Conservation (phyloP, 306 rosid species). For the Inga laurina region DNA sequence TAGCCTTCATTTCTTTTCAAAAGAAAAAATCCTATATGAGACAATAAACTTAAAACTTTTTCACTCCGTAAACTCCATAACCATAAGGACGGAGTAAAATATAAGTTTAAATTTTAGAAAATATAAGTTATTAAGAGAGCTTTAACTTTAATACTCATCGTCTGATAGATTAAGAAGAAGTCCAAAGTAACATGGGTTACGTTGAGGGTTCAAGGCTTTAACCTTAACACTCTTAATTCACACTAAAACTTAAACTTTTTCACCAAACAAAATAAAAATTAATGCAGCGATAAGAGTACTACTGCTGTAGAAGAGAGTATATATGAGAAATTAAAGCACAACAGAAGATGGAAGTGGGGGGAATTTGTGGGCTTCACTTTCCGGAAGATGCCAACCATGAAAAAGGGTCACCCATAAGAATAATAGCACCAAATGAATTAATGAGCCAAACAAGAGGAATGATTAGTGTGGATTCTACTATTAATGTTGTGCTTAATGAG, state of each 20-base stretch:
- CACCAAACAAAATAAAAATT: not conserved
- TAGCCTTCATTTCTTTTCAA: too few species aligned
- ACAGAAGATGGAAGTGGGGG: not conserved
- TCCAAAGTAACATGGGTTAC: too few species aligned
- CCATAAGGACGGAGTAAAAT: too few species aligned
- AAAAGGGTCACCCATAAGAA: not conserved
- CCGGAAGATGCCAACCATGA: not conserved
- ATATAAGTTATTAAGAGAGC: accelerated
- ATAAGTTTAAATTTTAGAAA: too few species aligned
- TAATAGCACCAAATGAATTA: not conserved
- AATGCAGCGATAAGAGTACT: not conserved
- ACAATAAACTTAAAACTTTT: too few species aligned
- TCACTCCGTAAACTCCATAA: too few species aligned
- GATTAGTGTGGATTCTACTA: not conserved
- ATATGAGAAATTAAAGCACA: not conserved
- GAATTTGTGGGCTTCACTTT: not conserved
- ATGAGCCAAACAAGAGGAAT: not conserved
- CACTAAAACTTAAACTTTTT: too few species aligned
- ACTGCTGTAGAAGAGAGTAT: not conserved
- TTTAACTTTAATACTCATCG: too few species aligned
- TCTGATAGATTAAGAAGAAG: too few species aligned
- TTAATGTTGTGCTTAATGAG: not conserved
- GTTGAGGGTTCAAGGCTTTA: too few species aligned
- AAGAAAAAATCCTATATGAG: too few species aligned
- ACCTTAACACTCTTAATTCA: not conserved